Evolutionary conservation across 805 yeast genomes (phyloP).

Genomic region (Wickerhamomyces ciferrii): DNA sequence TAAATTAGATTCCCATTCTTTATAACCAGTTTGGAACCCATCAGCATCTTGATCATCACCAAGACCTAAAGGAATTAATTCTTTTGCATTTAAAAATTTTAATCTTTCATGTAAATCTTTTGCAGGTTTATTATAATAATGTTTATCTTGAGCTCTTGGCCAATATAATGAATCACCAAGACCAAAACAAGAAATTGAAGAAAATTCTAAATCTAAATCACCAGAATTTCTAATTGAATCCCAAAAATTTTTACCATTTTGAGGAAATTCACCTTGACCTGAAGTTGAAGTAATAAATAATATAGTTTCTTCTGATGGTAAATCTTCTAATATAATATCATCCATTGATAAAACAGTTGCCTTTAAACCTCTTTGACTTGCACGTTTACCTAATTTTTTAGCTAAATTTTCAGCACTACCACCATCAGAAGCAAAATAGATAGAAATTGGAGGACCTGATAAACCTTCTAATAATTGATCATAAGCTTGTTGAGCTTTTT

Average conservation of each 20-base stretch:
- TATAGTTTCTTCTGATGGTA: constrained; percentile 45
- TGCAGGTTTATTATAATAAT: constrained; percentile 89
- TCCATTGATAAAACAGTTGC: constrained; percentile 52
- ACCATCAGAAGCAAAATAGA: constrained; percentile 88
- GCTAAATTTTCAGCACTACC: constrained; percentile 89
- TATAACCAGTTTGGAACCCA: constrained; percentile 89
- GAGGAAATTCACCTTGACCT: constrained; percentile 93
- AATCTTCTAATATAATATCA: constrained; percentile 50
- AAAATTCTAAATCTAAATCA: constrained; percentile 64
- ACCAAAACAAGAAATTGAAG: constrained; percentile 76
- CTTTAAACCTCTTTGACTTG: constrained; percentile 48
- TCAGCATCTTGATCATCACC: constrained; percentile 99
- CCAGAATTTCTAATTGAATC: constrained; percentile 58
- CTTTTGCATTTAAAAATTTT: constrained; percentile 65
- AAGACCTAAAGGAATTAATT: constrained; percentile 69
- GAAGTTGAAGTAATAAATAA: constrained; percentile 79
- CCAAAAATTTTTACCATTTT: constrained; percentile 74
- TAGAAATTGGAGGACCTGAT: constrained; percentile 77
- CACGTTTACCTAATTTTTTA: constrained; percentile 48
- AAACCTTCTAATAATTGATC: constrained; percentile 75
- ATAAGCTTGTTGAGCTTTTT: constrained; percentile 73
- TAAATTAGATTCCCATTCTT: constrained; percentile 74
- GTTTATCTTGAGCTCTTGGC: constrained; percentile 96
- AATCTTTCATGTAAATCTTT: constrained; percentile 66
- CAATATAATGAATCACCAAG: constrained; percentile 94